Base-by-base conservation (phyloP, 1,284 basidiomycete genomes). In the Rhodotorula glutinis region DNA sequence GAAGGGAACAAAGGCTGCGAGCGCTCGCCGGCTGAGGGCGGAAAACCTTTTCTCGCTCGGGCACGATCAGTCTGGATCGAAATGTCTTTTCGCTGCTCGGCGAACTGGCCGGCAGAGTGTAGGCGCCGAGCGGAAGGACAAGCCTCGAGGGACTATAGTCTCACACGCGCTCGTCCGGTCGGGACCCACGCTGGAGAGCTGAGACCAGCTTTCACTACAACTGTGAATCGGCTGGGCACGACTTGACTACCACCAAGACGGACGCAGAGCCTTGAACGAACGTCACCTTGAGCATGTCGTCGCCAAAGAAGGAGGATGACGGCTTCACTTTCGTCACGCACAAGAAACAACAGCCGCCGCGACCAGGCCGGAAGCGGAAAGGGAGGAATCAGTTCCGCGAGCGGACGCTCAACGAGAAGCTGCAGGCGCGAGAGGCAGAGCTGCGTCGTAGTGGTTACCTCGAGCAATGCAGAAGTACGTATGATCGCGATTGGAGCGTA, bases 371-470 rank as follows among this genome's bases (percentile, higher is more conserved):
- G 55, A 66, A 68, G 21, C 59, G 69, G 44, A 64, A 67, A 58
- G 60, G 63, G 11, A 69, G 67, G 63, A 51, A 58, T 54, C 53
- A 40, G 16, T 52, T 53, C n/a, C 43, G 57, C 23, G 71, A 73
- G n/a, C 62, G 72, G 23, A 63, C 66, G 2, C 43, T 71, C 19
- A 44, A 56, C 3, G 66, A 73, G 52, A 67, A 67, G 46, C 46
- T 73, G 46, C 40, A 38, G 1, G 23, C 59, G 10, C 29, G 72
- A 5, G 51, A 44, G 19, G 49, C 25, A 3, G 47, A 40, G 5
- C 46, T 73, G 23, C 14, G 25, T 2, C 10, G 33, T 11, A 58
- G 33, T 17, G 58, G 59, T 2, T 73, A 71, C 51, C 19, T 68
- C 21, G 25, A 30, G 21, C 3, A 53, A 21, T 73, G 69, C 27